Evolutionary conservation across 176 grass and related monocot species (phyloP), one percentile per base, ranked within the genome.

Genomic region (Aegilops bicornis): DNA sequence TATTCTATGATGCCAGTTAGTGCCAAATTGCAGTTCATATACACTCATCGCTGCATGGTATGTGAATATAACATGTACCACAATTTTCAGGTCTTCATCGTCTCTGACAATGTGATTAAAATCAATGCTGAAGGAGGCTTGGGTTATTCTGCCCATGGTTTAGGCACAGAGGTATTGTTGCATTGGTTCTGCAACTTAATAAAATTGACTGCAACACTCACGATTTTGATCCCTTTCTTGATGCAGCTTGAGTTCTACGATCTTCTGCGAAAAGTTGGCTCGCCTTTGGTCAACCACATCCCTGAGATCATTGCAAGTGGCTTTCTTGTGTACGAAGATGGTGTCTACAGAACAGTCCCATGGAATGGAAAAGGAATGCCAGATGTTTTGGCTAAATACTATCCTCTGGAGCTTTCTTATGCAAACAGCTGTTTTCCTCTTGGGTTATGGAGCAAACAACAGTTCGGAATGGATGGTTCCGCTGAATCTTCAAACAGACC

Each of bases 171-270:
- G 97, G 94, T 99, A 77, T 82, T 82, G 67, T 80, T 79, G 67
- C 66, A 81, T 79, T 62, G 9, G 15, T 90, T 71, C 63, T 78
- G 48, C 54, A 81, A 52, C 60, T 78, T 58, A 45, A 37, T 79
- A 23, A 3, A 45, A 75, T 64, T 81, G 31, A 50, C 9, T 64
- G 25, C 69, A 17, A 60, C 43, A 82, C 83, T 66, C 75, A 42
- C 78, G 10, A 86, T 89, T 72, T 61, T 79, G 60, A 83, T 54
- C 56, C 58, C 66, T 29, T 79, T 64, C 78, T 22, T 83, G 20
- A n/a, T 91, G 61, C 84, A 99, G 94, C 92, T 99, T 80, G 88
- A 99, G 79, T 99, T 99, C 45, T 99, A 99, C 73, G 65, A 99
- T 72, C 82, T 92, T 70, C 90, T 99, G 47, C 59, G 29, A 82